Conservation (phyloP, 371 early-diverging fungal genomes). For the Mortierella sp. region DNA sequence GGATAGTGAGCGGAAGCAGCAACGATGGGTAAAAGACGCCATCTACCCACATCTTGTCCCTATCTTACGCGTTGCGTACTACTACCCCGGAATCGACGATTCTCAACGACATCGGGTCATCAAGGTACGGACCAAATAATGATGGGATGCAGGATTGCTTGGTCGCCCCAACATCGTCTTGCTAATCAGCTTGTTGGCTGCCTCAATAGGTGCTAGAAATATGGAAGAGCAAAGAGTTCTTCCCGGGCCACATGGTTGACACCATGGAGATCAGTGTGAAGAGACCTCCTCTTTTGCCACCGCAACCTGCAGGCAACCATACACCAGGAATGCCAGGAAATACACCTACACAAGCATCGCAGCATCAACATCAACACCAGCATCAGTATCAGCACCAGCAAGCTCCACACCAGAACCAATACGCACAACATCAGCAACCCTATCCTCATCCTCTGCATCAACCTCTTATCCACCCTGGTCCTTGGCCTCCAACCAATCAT, state of each 20-base stretch:
- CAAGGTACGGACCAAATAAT: conserved; percentile 55
- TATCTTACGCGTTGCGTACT: conserved; percentile 64
- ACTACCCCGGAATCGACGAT: conserved; percentile 57
- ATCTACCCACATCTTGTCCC: conserved; percentile 62
- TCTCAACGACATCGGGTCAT: conserved; percentile 60
- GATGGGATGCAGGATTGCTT: background rate
- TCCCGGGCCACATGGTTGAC: conserved; percentile 56
- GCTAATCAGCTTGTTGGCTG: no score
- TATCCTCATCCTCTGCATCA: conserved; percentile 7
- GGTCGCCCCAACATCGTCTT: conserved; percentile 2
- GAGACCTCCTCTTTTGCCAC: conserved; percentile 48
- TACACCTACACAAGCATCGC: no score
- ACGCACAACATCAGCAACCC: no score
- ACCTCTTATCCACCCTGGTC: background rate
- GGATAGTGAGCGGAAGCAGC: conserved; percentile 61
- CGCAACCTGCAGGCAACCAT: conserved; percentile 7
- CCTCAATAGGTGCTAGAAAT: conserved; percentile 61
- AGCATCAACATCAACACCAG: conserved; percentile 9
- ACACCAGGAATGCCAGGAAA: conserved; percentile 6
- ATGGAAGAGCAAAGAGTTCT: conserved; percentile 64
- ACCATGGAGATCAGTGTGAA: conserved; percentile 54
- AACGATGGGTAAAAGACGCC: conserved; percentile 66
- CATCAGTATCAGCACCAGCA: conserved; percentile 1
- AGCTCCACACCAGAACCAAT: no score
- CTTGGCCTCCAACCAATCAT: conserved; percentile 12